Conservation (phyloP, 345 rosid genomes). For the Trapa incisa region DNA sequence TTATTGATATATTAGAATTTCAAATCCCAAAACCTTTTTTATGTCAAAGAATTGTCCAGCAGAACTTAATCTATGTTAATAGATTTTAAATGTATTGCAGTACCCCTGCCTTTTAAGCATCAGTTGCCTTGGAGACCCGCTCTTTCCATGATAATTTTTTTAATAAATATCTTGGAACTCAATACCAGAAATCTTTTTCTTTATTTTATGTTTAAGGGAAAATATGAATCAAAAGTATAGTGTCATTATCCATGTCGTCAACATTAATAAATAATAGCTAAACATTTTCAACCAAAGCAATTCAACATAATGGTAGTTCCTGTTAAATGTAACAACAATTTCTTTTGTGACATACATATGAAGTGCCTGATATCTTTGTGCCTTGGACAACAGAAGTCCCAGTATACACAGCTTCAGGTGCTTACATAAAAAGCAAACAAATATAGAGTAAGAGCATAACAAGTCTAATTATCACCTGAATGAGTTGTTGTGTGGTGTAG, state of each 20-base stretch:
- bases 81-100: neutral
- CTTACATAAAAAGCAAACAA: neutral
- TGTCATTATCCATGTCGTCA: neutral
- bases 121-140: neutral
- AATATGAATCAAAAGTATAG: neutral
- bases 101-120: neutral
- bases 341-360: neutral
- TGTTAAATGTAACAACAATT: neutral
- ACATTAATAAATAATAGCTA: neutral
- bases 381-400: neutral
- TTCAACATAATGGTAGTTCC: neutral
- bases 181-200: neutral
- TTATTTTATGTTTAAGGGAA: neutral
- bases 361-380: neutral
- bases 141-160: too few species aligned
- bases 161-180: too few species aligned
- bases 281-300: neutral
- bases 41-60: neutral
- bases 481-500: conserved; percentile 82
- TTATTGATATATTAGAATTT: neutral
- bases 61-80: neutral
- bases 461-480: conserved; percentile 45
- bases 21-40: neutral
- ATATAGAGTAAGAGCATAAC: neutral
- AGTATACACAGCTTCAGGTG: neutral